Evolutionary conservation across 2,329 filamentous ascomycete species (phyloP).

Genomic region (Aspergillus aculeatinus): DNA sequence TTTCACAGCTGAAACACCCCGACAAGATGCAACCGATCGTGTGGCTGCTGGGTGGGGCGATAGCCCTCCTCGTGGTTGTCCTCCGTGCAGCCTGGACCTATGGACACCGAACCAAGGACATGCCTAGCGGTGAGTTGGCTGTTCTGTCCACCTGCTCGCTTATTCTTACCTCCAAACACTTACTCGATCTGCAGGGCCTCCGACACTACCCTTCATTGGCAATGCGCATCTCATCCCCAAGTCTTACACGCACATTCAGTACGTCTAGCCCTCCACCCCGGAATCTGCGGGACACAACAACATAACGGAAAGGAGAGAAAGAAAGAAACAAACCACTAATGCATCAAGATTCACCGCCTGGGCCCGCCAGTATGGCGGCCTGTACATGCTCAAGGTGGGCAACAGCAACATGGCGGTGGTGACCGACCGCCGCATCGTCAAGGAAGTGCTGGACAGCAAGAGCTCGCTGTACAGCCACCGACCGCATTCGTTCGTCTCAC

Average conservation of each 20-base stretch:
- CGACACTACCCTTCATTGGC: slow-evolving; percentile 44
- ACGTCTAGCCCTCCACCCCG: not conserved
- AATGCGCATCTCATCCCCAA: slow-evolving; percentile 43
- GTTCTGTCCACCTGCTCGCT: too few species aligned
- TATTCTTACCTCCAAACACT: not conserved
- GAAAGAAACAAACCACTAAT: not conserved
- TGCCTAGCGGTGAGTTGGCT: not conserved
- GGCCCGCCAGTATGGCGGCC: slow-evolving; percentile 45
- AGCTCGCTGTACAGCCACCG: slow-evolving; percentile 46
- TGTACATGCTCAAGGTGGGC: slow-evolving; percentile 47
- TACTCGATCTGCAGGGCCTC: slow-evolving; percentile 31
- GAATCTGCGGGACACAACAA: too few species aligned
- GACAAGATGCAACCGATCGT: too few species aligned
- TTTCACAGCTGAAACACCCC: too few species aligned
- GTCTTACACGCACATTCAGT: slow-evolving; percentile 32
- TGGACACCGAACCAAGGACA: not conserved
- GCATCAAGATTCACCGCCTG: slow-evolving; percentile 44
- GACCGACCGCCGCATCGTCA: slow-evolving; percentile 41
- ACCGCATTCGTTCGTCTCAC: slow-evolving; percentile 44
- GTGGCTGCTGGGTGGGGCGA: too few species aligned
- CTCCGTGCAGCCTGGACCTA: too few species aligned
- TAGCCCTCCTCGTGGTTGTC: too few species aligned
- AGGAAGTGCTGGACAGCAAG: slow-evolving; percentile 49
- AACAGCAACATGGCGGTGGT: slow-evolving; percentile 44
- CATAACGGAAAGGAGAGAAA: not conserved